Conservation (phyloP, 345 rosid species). For the Corchorus olitorius region DNA sequence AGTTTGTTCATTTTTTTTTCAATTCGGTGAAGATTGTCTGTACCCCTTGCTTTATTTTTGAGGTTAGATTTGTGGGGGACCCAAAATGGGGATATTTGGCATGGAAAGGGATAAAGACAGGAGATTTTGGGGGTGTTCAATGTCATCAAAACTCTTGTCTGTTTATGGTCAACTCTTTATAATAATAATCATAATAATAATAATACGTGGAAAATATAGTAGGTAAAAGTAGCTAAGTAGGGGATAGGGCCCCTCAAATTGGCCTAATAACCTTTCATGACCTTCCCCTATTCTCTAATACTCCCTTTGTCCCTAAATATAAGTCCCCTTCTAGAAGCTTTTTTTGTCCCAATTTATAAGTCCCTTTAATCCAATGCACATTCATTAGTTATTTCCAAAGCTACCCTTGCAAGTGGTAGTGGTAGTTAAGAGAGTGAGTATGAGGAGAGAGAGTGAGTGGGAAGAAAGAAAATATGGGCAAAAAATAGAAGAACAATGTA, state of each 20-base stretch:
- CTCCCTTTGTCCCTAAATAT: too few relatives aligned
- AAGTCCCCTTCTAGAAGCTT: too few relatives aligned
- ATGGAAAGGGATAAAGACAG: neutral
- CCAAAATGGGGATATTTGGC: neutral
- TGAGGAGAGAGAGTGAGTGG: too few relatives aligned
- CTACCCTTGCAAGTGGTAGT: too few relatives aligned
- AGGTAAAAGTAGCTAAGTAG: neutral
- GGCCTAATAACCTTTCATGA: neutral
- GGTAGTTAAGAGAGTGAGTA: too few relatives aligned
- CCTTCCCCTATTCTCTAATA: too few relatives aligned
- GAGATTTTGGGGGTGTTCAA: neutral
- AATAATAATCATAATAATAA: neutral
- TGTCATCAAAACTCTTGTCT: neutral
- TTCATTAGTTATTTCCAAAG: too few relatives aligned
- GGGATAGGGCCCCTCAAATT: neutral
- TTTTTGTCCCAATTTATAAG: too few relatives aligned
- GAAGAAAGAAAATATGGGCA: too few relatives aligned
- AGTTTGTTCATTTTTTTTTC: neutral
- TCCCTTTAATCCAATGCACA: too few relatives aligned
- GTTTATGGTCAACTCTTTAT: neutral
- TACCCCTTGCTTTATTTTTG: neutral
- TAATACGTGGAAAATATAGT: neutral
- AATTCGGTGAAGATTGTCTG: slow-evolving; percentile 23
- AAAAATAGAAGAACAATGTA: too few relatives aligned
- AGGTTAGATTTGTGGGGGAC: slow-evolving; percentile 5